Base-by-base conservation (phyloP, 1,139 yeast species). In the Lodderomyces beijingensis region DNA sequence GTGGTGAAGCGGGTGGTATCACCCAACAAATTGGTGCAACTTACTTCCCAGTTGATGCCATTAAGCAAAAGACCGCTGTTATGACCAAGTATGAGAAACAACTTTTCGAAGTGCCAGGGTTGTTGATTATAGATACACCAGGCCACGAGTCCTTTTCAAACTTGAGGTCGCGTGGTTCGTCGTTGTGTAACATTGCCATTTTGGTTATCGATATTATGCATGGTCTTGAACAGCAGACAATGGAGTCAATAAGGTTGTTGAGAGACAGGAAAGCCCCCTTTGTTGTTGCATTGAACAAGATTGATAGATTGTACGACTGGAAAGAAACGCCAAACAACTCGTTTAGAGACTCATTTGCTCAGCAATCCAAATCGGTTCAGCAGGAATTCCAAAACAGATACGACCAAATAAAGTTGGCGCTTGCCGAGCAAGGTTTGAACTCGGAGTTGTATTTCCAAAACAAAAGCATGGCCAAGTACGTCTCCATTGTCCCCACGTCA, bases 1-100 rank as follows among this genome's bases (percentile, higher is more conserved):
- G 96, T 60, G 99, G 98, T 57, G 99, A 91, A 70, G 99, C 98
- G 37, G 99, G 99, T 71, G 99, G 99, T 72, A 93, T 91, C 57
- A 91, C 99, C 46, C 99, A 91, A 74, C 99, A 91, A 65, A 91
- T 91, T 57, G 99, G 99, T 77, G 99, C 99, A 33, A 93, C 98
- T 16, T 93, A 89, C 62, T 93, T 91, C 86, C 98, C 98, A 39
- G 89, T 91, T 49, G 94, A 84, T 21, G 87, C 97, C 26, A 87
- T 91, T 52, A 80, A 80, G 60, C 79, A 79, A 53, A 93, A 93
- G 68, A 91, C 97, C 25, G 82, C 79, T 30, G 94, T 83, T 32
- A 89, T 91, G 96, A 77, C 87, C 40, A 70, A 79, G 47, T 84
- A 76, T 57, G 96, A 87, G 59, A 83, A 85, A 55, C 81, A 80